phyloP scores from a whole-genome alignment of 2,329 filamentous ascomycete genomes.

The Trichoderma sp. region DNA sequence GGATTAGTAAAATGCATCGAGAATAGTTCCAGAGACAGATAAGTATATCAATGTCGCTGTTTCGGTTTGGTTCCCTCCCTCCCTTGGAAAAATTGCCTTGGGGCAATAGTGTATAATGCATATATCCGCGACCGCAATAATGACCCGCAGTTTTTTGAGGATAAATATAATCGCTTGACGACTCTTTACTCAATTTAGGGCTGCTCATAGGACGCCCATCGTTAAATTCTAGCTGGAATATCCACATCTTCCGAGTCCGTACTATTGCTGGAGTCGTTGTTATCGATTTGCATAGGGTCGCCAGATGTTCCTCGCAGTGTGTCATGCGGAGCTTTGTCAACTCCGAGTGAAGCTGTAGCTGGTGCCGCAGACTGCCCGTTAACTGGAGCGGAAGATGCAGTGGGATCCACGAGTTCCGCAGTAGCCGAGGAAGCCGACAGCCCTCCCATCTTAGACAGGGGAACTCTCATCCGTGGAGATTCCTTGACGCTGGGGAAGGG shows the following conservation, averaged over 20 bases:
- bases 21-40: neutral
- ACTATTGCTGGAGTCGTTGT: slow-evolving; percentile 23
- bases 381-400: slow-evolving; percentile 28
- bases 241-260: slow-evolving; percentile 32
- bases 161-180: neutral
- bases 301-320: slow-evolving; percentile 28
- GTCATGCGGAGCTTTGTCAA: neutral
- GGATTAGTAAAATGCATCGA: neutral
- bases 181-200: neutral
- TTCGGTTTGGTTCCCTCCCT: too few species aligned
- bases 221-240: slow-evolving; percentile 33
- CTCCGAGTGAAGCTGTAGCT: neutral
- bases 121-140: too few species aligned
- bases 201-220: neutral
- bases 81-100: neutral
- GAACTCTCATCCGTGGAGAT: slow-evolving; percentile 32
- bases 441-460: slow-evolving; percentile 40
- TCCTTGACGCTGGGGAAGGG: neutral
- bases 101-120: neutral
- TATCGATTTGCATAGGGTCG: slow-evolving; percentile 36
- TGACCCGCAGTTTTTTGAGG: neutral
- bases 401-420: slow-evolving; percentile 43
- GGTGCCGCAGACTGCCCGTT: neutral
- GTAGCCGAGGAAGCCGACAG: slow-evolving; percentile 40
- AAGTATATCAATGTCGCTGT: neutral